phyloP scores from a whole-genome alignment of 2,329 filamentous ascomycete genomes.

The Ophiognomonia clavigignenti-juglandacearum region DNA sequence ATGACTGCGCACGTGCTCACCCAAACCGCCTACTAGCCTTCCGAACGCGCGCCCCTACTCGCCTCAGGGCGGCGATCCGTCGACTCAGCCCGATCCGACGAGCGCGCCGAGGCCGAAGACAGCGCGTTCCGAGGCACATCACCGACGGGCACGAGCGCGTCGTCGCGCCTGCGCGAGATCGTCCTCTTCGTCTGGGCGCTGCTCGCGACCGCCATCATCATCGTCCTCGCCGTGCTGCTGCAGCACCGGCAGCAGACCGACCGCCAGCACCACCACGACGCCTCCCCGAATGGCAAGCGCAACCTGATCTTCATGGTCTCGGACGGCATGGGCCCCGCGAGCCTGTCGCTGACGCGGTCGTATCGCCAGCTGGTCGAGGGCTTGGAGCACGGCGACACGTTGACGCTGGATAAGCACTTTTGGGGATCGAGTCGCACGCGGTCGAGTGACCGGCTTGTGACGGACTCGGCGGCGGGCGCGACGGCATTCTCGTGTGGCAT shows the following conservation, averaged over 20 bases:
- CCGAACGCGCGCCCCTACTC: slow-evolving; percentile 41
- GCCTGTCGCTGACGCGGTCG: slow-evolving; percentile 77
- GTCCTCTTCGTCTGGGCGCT: slow-evolving; percentile 79
- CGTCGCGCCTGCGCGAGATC: slow-evolving; percentile 58
- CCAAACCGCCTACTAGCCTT: slow-evolving; percentile 23
- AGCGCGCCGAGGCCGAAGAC: slow-evolving; percentile 27
- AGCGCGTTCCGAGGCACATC: slow-evolving; percentile 25
- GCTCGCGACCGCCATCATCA: slow-evolving; percentile 70
- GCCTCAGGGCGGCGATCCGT: slow-evolving; percentile 24
- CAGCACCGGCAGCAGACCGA: slow-evolving; percentile 62
- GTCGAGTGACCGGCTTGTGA: slow-evolving; percentile 79
- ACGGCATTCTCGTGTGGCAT: slow-evolving; percentile 89
- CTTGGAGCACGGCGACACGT: slow-evolving; percentile 68
- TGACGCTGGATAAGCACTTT: slow-evolving; percentile 81
- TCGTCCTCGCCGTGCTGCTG: slow-evolving; percentile 72
- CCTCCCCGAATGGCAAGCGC: slow-evolving; percentile 60
- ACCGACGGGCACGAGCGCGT: slow-evolving; percentile 10
- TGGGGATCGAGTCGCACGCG: slow-evolving; percentile 87
- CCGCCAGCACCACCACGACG: slow-evolving; percentile 24
- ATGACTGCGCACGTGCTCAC: background rate
- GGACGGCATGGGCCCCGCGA: slow-evolving; percentile 96
- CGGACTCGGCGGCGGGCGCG: slow-evolving; percentile 93
- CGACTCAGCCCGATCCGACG: slow-evolving; percentile 26
- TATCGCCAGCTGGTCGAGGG: slow-evolving; percentile 75
- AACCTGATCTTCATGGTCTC: slow-evolving; percentile 99